Evolutionary conservation across 2,329 filamentous ascomycete species (phyloP), one percentile per base, ranked within the genome.

Genomic region (Rugonectria rugulosa): DNA sequence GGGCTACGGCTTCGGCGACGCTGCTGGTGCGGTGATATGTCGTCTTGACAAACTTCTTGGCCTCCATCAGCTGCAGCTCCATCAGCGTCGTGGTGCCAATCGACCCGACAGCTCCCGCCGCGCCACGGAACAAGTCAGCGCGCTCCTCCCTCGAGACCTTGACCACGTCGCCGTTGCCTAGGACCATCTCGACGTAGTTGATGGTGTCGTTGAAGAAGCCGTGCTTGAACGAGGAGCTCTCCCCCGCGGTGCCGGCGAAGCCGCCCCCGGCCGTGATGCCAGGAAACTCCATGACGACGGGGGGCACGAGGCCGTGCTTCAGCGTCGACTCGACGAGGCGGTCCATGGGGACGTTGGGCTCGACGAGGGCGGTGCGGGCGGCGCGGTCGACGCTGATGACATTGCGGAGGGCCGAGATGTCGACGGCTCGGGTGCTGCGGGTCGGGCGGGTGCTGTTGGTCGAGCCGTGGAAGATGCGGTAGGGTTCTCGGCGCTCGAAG

Each of bases 321-420:
- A 87, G 64, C 0, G 86, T 86, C 2, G 79, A 83, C 50, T 81
- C 78, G 2, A 89, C 81, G 2, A 90, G 76, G 1, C 74, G 73
- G 57, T 88, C 86, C 86, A 90, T 90, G 0, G 85, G 77, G 4
- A 90, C 87, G 61, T 90, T 90, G 0, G 87, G 86, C 66, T 90
- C 87, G 1, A 89, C 87, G 1, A 85, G 64, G 20, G 57, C 59
- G 2, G 56, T 60, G 2, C 37, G 53, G 2, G 40, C 23, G 0
- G 41, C 23, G 0, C 17, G 11, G 21, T 68, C 61, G 10, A 69
- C 56, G 2, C 46, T 37, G 0, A 68, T 36, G 3, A 69, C 57
- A 19, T 46, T 58, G 1, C 50, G 56, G 11, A 69, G 17, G 23
- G 51, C 47, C 36, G 55, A 58, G 34, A 69, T 69, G 19, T 69